Evolutionary conservation across 2,329 filamentous ascomycete species (phyloP), one percentile per base, ranked within the genome.

Genomic region (Penicillium sp.): DNA sequence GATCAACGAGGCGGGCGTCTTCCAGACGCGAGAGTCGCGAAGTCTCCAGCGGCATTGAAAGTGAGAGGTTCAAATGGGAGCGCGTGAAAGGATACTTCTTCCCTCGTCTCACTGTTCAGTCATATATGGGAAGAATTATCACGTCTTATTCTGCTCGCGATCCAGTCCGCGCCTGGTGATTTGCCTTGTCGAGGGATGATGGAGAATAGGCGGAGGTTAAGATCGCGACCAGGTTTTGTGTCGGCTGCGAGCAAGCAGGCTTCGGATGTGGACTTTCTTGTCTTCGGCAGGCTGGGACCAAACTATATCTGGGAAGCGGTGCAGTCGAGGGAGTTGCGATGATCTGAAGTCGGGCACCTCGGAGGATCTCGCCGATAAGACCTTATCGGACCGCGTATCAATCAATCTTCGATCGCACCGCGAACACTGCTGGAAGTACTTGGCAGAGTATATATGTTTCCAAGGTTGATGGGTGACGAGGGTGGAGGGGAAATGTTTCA

Each of bases 311-410:
- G 13, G 31, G 40, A 14, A 22, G 43, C 39, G 14, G 31, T 16
- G 13, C 21, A 7, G 22, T 29, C 21, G 38, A n/a, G 18, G 38
- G 38, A 21, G 38, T 40, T 40, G 18, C 38, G 16, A 63, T 64
- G 62, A 64, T 60, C 59, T 61, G 56, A 60, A 48, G 38, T 48
- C 60, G 34, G 44, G 47, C 44, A 40, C 42, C 48, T 50, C 52
- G 60, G 62, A 61, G 53, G 54, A 61, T 60, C 62, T 56, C 60
- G 53, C 62, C 58, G 65, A 67, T 67, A 67, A 67, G 59, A 48
- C 41, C 40, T 53, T 53, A 53, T 53, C 50, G 21, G 50, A 27
- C 18, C 43, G 8, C 49, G 44, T 40, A 40, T 40, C 16, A 18
- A 21, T 7, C 38, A 18, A 21, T 7, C 38, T 40, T 40, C 38